Evolutionary conservation across 805 yeast species (phyloP), one percentile per base, ranked within the genome.

Genomic region (Candida easanensis): DNA sequence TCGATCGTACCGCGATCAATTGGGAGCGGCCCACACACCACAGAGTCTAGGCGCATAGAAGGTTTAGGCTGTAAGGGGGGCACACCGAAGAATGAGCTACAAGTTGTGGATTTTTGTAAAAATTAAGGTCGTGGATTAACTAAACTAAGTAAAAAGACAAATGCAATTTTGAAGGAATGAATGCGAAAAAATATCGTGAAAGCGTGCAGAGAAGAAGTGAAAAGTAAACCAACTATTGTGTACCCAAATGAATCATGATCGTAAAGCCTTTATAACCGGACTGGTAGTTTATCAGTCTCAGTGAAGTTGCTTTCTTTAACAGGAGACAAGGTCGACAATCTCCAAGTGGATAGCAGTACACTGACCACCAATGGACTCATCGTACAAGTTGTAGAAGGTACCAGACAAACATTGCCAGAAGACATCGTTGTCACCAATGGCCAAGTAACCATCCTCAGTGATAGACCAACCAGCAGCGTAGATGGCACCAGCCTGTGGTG

Each of bases 381-480:
- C 87, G 66, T 84, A 84, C 66, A 84, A 69, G 75, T 84, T 84
- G 82, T 81, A 83, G 76, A 84, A 84, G 58, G 70, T 71, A 55
- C 91, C 91, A 30, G 88, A 81, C 53, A 76, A 60, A 71, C 91
- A 84, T 69, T 82, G 84, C 76, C 77, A 84, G 73, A 84, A 84
- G 42, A 73, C 70, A 48, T 78, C 78, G 38, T 65, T 60, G 55
- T 68, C 65, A 66, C 88, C 89, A 49, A 83, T 65, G 26, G 87
- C 87, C 58, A 83, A 74, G 69, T 66, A 59, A 65, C 77, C 78
- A 17, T 74, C 82, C 51, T 74, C 76, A 43, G 71, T 64, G 49
- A 70, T 60, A 33, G 73, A 63, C 87, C 87, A 80, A 51, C 87
- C 86, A 45, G 76, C 80, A 56, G 87, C 85, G 62, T 76, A 78